Evolutionary conservation across 306 rosid species (phyloP).

Genomic region (Vigna unguiculata): DNA sequence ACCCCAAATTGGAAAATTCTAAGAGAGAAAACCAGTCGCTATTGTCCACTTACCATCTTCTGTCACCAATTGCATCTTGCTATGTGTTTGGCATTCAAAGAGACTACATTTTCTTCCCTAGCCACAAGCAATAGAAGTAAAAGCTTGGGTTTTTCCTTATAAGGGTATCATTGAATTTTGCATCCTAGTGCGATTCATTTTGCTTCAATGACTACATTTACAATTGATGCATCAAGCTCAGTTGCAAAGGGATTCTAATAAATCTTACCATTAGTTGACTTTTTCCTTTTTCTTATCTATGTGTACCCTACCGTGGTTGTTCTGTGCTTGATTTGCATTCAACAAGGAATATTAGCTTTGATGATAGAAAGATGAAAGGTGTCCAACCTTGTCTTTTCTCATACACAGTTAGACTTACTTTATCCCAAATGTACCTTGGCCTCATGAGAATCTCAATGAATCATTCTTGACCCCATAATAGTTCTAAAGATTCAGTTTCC

Average conservation of each 20-base stretch:
- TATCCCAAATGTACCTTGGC: neutral
- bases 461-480: neutral
- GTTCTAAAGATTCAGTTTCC: neutral
- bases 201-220: slow-evolving; percentile 55
- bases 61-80: neutral
- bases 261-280: slow-evolving; percentile 49
- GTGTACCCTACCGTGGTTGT: neutral
- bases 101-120: neutral
- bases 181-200: neutral
- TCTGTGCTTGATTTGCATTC: neutral
- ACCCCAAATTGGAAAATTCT: neutral
- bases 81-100: neutral
- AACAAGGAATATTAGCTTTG: neutral
- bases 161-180: neutral
- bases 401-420: neutral
- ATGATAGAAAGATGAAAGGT: neutral
- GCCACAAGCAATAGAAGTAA: neutral
- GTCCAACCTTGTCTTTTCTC: neutral
- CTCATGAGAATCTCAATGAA: neutral
- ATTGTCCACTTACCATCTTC: neutral
- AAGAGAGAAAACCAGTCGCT: neutral
- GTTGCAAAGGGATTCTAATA: slow-evolving; percentile 74
- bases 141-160: neutral
- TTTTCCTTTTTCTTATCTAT: slow-evolving; percentile 12
- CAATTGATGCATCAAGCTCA: slow-evolving; percentile 86